Conservation (phyloP, 1,284 basidiomycete genomes). For the Pterula multifida region DNA sequence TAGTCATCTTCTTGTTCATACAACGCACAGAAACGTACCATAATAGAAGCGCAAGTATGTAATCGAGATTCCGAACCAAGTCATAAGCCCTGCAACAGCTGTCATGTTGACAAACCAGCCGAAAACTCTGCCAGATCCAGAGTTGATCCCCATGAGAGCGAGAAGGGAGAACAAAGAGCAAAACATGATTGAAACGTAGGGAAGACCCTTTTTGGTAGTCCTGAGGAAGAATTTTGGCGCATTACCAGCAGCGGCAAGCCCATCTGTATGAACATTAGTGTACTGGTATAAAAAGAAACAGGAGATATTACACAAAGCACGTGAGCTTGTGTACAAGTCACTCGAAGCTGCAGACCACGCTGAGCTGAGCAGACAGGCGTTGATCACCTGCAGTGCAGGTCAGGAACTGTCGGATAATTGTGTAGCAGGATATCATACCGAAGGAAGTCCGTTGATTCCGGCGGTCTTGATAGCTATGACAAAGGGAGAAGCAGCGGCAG, state of each 20-base stretch:
- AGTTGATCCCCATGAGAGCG: not conserved
- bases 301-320: conserved; percentile 27
- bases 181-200: not conserved
- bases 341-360: conserved; percentile 83
- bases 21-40: not conserved
- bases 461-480: conserved; percentile 70
- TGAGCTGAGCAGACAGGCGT: conserved; percentile 75
- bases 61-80: not conserved
- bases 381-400: conserved; percentile 40
- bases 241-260: not conserved
- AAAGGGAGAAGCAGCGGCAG: conserved; percentile 72
- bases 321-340: conserved; percentile 72
- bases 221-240: not conserved
- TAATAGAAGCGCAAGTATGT: not conserved
- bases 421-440: conserved; percentile 21
- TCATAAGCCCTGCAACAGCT: not conserved
- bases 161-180: not conserved
- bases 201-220: not conserved
- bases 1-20: not conserved
- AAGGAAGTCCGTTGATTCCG: conserved; percentile 64
- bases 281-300: not conserved
- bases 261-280: not conserved
- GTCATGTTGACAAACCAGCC: conserved; percentile 1
- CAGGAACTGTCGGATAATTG: conserved; percentile 2
- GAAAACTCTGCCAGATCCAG: not conserved